A percentile compares a stretch with the other conserved stretches of the same genome.
phyloP scores from a whole-genome alignment of 2,329 filamentous ascomycete species.

The Venturia pyrina region DNA sequence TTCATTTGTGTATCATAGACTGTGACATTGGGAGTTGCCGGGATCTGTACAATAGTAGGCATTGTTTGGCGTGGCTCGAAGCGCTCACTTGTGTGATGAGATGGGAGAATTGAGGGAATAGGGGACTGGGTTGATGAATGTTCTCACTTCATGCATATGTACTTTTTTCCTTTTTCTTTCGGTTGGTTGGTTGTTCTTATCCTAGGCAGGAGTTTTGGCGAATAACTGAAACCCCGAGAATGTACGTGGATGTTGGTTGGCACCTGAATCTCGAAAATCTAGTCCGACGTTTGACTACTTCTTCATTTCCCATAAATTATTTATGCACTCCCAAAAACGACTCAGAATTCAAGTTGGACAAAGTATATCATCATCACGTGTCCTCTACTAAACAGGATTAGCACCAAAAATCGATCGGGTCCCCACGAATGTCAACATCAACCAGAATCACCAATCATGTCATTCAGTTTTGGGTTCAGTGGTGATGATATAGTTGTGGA shows the following conservation, averaged over 20 bases:
- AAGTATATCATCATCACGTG: background rate
- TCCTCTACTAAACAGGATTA: background rate
- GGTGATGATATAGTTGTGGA: slow-evolving; percentile 6
- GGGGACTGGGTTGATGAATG: too few relatives aligned
- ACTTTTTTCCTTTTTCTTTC: too few relatives aligned
- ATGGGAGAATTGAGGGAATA: background rate
- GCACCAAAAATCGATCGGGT: background rate
- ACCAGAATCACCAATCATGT: background rate
- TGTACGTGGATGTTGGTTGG: too few relatives aligned
- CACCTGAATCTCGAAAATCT: too few relatives aligned
- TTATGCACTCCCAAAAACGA: too few relatives aligned
- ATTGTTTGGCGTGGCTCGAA: background rate
- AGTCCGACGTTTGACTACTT: too few relatives aligned
- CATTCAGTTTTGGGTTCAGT: slow-evolving; percentile 10
- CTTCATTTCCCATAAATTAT: too few relatives aligned
- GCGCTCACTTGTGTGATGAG: background rate
- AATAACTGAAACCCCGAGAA: too few relatives aligned
- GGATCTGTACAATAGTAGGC: background rate
- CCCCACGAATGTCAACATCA: background rate
- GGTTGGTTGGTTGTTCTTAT: too few relatives aligned
- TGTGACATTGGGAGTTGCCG: background rate
- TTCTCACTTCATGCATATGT: too few relatives aligned
- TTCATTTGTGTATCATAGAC: background rate
- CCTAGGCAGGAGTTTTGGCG: too few relatives aligned
- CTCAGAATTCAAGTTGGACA: too few relatives aligned